Evolutionary conservation across 345 rosid species (phyloP), one percentile per base, ranked within the genome.

Genomic region (Eucalyptus urophylla): DNA sequence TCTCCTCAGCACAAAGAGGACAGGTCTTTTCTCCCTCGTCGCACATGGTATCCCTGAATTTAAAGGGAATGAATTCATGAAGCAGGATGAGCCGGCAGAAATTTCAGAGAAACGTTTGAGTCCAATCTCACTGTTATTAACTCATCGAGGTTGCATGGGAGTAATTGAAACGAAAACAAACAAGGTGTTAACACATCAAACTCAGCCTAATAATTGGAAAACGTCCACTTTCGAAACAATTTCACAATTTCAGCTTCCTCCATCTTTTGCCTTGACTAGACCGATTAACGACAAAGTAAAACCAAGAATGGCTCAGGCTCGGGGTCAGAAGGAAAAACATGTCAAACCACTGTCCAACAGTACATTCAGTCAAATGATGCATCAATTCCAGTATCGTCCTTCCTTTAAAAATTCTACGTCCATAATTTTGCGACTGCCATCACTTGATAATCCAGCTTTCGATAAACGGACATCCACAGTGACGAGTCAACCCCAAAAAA

Each of bases 1-100:
- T 97, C 94, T 96, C 98, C 92, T 97, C 98, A 0, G 98, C 95
- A 29, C 99, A 97, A 88, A 97, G 96, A 40, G 98, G 99, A 81
- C 99, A 97, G 62, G 95, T 95, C 94, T 90, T 97, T 87, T 97
- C 99, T 88, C 97, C 96, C 87, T 93, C 93, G 43, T 95, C 99
- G 89, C 96, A 93, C 99, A 97, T 96, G 90, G 87, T 96, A 88
- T 92, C 56, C 29, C 86, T 44, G 60, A 88, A 45, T 80, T 86
- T 88, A n/a, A 76, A 40, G 16, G 47, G 85, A 40, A 76, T 76
- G 85, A 40, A 76, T 21, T 76, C 85, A 76, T 11, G 47, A 76
- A 40, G 29, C 47, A 76, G 9, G 29, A 76, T 40, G 29, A 76
- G 85, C 12, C 9, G 3, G 47, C 47, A 76, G 85, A 76, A 21